Percentiles rank a stretch among this genome's conserved stretches.
These are phyloP conservation scores for Chlorociboria aeruginascens DNA, from an alignment of 495 filamentous ascomycete species.

Conservation along the genomic window DNA sequence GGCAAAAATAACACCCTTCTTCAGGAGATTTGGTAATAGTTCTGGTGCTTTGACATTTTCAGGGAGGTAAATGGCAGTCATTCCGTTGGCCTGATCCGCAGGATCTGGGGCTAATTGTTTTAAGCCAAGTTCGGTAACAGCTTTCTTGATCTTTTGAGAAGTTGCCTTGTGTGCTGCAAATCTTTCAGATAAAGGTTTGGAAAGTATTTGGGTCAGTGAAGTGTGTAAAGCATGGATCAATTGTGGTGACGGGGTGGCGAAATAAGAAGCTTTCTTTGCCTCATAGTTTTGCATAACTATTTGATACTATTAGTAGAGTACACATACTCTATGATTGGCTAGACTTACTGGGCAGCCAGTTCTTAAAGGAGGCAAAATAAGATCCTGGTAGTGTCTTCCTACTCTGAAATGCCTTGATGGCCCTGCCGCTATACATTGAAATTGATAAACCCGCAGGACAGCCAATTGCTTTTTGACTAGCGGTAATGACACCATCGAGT, in stretches of 20 bases:
- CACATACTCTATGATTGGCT: not conserved
- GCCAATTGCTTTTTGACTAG: constrained; percentile 92
- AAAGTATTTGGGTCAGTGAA: constrained; percentile 75
- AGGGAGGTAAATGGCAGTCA: constrained; percentile 95
- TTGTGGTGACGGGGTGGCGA: constrained; percentile 91
- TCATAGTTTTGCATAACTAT: constrained; percentile 94
- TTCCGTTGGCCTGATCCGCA: constrained; percentile 87
- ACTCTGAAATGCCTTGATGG: constrained; percentile 68
- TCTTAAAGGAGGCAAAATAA: constrained; percentile 92
- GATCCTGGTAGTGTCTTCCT: constrained; percentile 68
- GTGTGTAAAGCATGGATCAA: constrained; percentile 91
- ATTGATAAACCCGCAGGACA: constrained; percentile 89
- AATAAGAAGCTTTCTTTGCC: constrained; percentile 91
- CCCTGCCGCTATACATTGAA: constrained; percentile 79
- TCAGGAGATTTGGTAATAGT: constrained; percentile 72
- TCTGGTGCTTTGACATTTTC: constrained; percentile 69
- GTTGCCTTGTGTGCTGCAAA: constrained; percentile 66
- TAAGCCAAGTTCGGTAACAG: constrained; percentile 66
- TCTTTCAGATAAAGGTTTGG: constrained; percentile 60
- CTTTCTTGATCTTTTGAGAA: constrained; percentile 73
- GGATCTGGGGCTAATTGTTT: constrained; percentile 74
- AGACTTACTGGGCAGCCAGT: constrained; percentile 74
- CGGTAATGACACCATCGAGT: constrained; percentile 87
- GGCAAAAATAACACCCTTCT: constrained; percentile 88
- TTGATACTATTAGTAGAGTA: constrained; percentile 22